These are phyloP conservation scores for Globisporangium abappressorium DNA, from an alignment of 352 stramenopile species.

Conservation along the genomic window DNA sequence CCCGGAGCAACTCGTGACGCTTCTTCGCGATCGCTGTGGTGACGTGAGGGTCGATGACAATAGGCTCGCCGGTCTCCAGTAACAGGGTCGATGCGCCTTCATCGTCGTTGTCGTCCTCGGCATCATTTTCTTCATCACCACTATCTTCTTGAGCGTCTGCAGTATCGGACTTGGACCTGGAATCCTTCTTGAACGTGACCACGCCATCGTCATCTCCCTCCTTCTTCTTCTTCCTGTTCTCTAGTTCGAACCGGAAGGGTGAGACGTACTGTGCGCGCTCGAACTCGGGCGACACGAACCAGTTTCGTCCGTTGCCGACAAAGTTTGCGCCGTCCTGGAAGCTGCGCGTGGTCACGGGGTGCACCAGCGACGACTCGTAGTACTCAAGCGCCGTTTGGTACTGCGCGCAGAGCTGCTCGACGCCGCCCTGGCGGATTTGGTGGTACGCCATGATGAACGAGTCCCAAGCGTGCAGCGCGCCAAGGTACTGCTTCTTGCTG, in stretches of 20 bases:
- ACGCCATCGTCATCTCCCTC: background rate
- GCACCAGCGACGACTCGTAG: slow-evolving; percentile 52
- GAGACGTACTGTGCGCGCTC: slow-evolving; percentile 4
- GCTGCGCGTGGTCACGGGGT: slow-evolving; percentile 23
- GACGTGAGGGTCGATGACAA: background rate
- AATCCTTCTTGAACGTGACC: background rate
- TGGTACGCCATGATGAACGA: slow-evolving; percentile 43
- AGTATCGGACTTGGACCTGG: background rate
- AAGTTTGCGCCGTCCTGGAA: slow-evolving; percentile 31
- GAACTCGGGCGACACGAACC: slow-evolving; percentile 28
- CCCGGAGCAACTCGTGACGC: background rate
- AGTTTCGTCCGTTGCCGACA: slow-evolving; percentile 47
- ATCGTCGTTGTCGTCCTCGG: background rate
- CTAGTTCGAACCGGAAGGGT: slow-evolving; percentile 10
- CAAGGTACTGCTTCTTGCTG: slow-evolving; percentile 9
- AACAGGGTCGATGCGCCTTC: slow-evolving; percentile 3
- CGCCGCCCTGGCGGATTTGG: slow-evolving; percentile 35
- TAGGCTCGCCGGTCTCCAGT: slow-evolving; percentile 8
- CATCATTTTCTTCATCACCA: no score
- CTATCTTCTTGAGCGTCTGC: no score
- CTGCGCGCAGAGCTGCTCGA: slow-evolving; percentile 42
- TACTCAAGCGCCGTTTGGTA: slow-evolving; percentile 54
- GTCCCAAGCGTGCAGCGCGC: slow-evolving; percentile 17
- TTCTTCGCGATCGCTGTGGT: background rate
- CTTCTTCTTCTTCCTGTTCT: background rate